A percentile compares a stretch with the other conserved stretches of the same genome.
phyloP scores from a whole-genome alignment of 164 flowering plant species.

The Vitis rupestris region DNA sequence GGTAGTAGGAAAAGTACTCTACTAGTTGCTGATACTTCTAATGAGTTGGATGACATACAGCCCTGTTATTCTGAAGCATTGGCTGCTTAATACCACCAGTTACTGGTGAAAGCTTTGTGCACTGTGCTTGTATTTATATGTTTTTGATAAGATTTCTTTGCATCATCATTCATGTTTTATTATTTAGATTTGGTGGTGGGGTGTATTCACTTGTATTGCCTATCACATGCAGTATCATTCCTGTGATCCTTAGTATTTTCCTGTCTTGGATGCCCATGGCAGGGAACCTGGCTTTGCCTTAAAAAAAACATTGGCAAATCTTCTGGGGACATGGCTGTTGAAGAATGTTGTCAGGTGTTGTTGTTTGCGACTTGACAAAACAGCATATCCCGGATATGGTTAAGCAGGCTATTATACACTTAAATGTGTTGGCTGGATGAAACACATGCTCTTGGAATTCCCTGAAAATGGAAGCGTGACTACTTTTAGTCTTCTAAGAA shows the following conservation, averaged over 20 bases:
- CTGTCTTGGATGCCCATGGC: conserved; percentile 50
- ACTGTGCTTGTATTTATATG: conserved; percentile 63
- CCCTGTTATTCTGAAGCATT: conserved; percentile 77
- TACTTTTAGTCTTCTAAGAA: conserved; percentile 71
- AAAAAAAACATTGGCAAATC: conserved; percentile 78
- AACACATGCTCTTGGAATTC: conserved; percentile 72
- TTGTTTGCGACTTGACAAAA: conserved; percentile 66
- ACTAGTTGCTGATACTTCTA: conserved; percentile 28
- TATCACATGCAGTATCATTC: conserved; percentile 91
- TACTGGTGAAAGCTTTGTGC: conserved; percentile 70
- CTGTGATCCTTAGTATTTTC: conserved; percentile 83
- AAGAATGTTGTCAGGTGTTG: conserved; percentile 66
- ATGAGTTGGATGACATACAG: conserved; percentile 47
- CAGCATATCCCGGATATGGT: conserved; percentile 69
- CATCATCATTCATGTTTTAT: conserved; percentile 71
- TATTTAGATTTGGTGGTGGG: conserved; percentile 87
- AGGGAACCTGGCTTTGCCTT: conserved; percentile 41
- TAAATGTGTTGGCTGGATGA: conserved; percentile 83
- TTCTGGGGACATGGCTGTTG: conserved; percentile 70
- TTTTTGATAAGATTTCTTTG: conserved; percentile 75
- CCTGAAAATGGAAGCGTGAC: conserved; percentile 81
- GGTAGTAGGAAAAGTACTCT: conserved; percentile 36
- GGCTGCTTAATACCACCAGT: conserved; percentile 66
- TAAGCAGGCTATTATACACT: conserved; percentile 88
- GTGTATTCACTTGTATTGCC: conserved; percentile 90